Evolutionary conservation across 306 rosid species (phyloP).

Genomic region (Crotalaria pallida): DNA sequence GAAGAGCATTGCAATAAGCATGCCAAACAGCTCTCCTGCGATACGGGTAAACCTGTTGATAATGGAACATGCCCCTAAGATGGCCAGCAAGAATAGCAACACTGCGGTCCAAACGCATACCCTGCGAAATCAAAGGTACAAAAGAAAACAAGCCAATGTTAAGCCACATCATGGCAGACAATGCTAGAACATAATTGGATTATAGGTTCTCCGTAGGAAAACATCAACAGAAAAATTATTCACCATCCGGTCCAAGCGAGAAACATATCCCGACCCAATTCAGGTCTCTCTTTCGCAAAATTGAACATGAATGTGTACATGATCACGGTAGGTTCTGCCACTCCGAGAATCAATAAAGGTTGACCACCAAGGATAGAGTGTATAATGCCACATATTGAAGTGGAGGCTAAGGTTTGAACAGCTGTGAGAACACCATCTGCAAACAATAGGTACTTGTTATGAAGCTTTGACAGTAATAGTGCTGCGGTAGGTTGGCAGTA

Average conservation of each 20-base stretch:
- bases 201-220: background rate
- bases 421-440: constrained; percentile 88
- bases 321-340: constrained; percentile 98
- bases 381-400: constrained; percentile 80
- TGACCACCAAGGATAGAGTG: constrained; percentile 94
- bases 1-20: constrained; percentile 97
- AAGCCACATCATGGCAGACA: background rate
- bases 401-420: constrained; percentile 86
- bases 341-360: constrained; percentile 84
- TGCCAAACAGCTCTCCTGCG: constrained; percentile 91
- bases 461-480: background rate
- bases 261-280: constrained; percentile 66
- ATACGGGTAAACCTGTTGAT: constrained; percentile 91
- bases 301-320: constrained; percentile 94
- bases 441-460: background rate
- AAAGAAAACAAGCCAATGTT: background rate
- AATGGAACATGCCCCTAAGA: constrained; percentile 94
- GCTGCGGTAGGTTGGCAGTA: background rate
- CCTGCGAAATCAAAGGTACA: constrained; percentile 41
- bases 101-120: constrained; percentile 93
- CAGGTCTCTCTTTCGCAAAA: constrained; percentile 78
- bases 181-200: background rate
- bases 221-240: background rate
- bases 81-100: constrained; percentile 67
- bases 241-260: constrained; percentile 95